Evolutionary conservation across 2,329 filamentous ascomycete species (phyloP).

Genomic region (Alternaria sp.): DNA sequence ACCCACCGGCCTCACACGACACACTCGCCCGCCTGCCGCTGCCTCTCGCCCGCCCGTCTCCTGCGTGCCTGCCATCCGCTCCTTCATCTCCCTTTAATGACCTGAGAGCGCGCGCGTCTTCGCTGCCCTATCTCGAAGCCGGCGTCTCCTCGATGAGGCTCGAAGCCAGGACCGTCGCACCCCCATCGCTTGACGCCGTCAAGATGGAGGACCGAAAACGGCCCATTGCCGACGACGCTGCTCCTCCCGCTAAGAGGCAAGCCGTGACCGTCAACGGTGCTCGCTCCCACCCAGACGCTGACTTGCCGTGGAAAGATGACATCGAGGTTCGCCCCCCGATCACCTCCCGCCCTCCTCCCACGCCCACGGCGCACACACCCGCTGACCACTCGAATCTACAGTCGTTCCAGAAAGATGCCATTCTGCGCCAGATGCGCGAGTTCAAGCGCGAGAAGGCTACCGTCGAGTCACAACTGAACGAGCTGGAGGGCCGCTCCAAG

Average conservation of each 20-base stretch:
- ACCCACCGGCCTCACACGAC: conserved; percentile 36
- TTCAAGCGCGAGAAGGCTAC: conserved; percentile 90
- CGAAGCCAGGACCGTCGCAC: conserved; percentile 74
- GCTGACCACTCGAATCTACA: conserved; percentile 53
- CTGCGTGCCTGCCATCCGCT: conserved; percentile 34
- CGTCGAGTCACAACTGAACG: conserved; percentile 79
- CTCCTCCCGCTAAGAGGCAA: conserved; percentile 90
- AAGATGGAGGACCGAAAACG: conserved; percentile 99
- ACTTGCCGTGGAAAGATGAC: conserved; percentile 74
- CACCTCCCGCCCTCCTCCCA: conserved; percentile 21
- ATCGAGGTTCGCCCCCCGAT: conserved; percentile 69
- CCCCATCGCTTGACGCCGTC: conserved; percentile 78
- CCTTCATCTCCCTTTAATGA: conserved; percentile 21
- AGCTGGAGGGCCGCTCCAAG: conserved; percentile 76
- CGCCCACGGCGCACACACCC: conserved; percentile 33
- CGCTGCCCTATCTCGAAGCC: conserved; percentile 33
- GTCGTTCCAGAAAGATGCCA: conserved; percentile 95
- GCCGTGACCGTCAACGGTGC: conserved; percentile 75
- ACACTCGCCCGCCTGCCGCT: conserved; percentile 16
- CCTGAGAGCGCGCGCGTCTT: conserved; percentile 28
- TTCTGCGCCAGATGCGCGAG: conserved; percentile 96
- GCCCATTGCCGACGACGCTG: conserved; percentile 84
- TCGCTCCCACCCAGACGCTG: conserved; percentile 68
- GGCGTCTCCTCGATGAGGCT: conserved; percentile 78
- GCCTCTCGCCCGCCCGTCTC: conserved; percentile 18